Evolutionary conservation across 1,284 basidiomycete species (phyloP), one percentile per base, ranked within the genome.

Genomic region (Golubevia pallescens): DNA sequence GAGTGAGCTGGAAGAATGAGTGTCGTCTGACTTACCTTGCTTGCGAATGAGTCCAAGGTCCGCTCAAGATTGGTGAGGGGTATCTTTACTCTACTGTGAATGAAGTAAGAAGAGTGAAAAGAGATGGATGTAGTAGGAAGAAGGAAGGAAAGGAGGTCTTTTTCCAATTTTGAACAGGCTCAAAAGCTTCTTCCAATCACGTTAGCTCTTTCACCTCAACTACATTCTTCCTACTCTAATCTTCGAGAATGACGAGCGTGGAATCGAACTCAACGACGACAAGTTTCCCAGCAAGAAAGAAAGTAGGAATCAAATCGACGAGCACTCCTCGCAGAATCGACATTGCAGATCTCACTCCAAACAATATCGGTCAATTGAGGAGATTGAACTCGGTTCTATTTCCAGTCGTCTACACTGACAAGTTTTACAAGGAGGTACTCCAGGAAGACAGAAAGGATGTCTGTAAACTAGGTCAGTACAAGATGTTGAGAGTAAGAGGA

Each of bases 281-380:
- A 57, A 56, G 16, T 51, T 34, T 57, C 38, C 60, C 21, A 57
- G 60, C 24, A 10, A 20, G 28, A 38, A 21, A 24, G 52, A 54
- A 32, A 51, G 55, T 4, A 8, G 24, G 6, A 14, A 34, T 10
- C 51, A 54, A n/a, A 32, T 54, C 51, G 23, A 54, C 19, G 24
- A 38, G 20, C 16, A 21, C 7, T 24, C 51, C 2, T 58, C 54
- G 7, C n/a, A 24, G 55, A n/a, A 57, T 57, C 10, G 55, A 24
- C 23, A 24, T 57, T 23, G 32, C 55, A 57, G 56, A 28, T 16
- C 24, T 32, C 16, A 85, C 82, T 38, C 74, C 70, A 16, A 85
- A 85, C 72, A 85, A 85, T 57, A 66, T 85, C 42, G 80, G 81
- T 10, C 81, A 83, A 68, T 68, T 85, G 10, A 73, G 80, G 58